phyloP scores from a whole-genome alignment of 768 basidiomycete species.

The Mycena indigotica region DNA sequence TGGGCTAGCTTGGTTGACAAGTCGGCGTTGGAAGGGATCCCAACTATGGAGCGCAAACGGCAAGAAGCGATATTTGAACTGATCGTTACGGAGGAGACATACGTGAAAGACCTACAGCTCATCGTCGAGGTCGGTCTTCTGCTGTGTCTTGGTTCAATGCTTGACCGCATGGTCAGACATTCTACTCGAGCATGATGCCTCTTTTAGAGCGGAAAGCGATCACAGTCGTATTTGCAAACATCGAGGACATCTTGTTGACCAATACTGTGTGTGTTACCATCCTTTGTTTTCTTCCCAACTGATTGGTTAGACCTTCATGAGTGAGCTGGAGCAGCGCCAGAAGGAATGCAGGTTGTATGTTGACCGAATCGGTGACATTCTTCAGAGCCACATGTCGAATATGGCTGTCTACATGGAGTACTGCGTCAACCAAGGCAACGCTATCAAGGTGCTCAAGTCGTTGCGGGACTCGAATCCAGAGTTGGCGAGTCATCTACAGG shows the following conservation, averaged over 20 bases:
- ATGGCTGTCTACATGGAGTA: slow-evolving; percentile 87
- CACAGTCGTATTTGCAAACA: slow-evolving; percentile 85
- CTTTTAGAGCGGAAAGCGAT: slow-evolving; percentile 76
- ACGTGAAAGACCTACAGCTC: slow-evolving; percentile 89
- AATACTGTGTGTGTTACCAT: slow-evolving; percentile 64
- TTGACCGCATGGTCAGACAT: slow-evolving; percentile 54
- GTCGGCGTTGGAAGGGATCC: slow-evolving; percentile 79
- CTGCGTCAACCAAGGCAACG: slow-evolving; percentile 84
- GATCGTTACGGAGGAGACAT: slow-evolving; percentile 86
- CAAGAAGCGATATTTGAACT: slow-evolving; percentile 98
- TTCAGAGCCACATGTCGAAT: slow-evolving; percentile 71
- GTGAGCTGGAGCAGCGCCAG: slow-evolving; percentile 88
- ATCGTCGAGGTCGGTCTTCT: slow-evolving; percentile 75
- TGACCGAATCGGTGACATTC: slow-evolving; percentile 83
- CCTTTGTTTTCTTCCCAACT: neutral
- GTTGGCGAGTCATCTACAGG: slow-evolving; percentile 69
- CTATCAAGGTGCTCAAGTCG: slow-evolving; percentile 75
- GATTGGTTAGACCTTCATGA: slow-evolving; percentile 82
- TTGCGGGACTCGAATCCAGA: slow-evolving; percentile 68
- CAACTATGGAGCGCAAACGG: slow-evolving; percentile 74
- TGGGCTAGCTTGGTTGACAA: slow-evolving; percentile 94
- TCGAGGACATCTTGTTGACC: slow-evolving; percentile 88
- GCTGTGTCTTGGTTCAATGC: neutral
- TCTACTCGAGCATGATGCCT: slow-evolving; percentile 78
- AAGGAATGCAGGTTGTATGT: slow-evolving; percentile 90